Base-by-base conservation (phyloP, 2,329 filamentous ascomycete species). In the Aspergillus fumigatiaffinis region DNA sequence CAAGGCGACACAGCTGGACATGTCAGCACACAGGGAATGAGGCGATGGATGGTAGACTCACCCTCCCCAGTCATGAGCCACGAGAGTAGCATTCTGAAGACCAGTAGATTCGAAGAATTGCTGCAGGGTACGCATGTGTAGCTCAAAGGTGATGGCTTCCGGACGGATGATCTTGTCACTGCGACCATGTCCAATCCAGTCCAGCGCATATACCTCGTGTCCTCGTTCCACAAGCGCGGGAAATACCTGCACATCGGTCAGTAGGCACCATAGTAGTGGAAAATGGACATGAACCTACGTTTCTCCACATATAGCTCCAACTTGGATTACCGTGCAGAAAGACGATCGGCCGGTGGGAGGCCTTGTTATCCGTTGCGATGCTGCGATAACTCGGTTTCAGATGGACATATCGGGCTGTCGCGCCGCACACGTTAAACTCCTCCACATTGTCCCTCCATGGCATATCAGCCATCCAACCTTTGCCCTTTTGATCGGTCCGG, bases 221-320 rank as follows among this genome's bases (percentile, higher is more conserved):
- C 59, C 59, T 42, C 54, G 41, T 23, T 23, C 23, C 25, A 52
- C 25, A n/a, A 54, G 53, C 14, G 44, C 44, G 8, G 44, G 21
- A 17, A 47, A 47, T 47, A 47, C 44, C 44, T 47, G 12, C 8
- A 1, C 20, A 46, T 23, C 8, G 20, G 21, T 23, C n/a, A 46
- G n/a, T 12, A 3, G 20, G 42, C 42, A 23, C 20, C 0, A 46
- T 23, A 10, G 28, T 1, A 4, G 10, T 29, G 41, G 7, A 8
- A n/a, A 17, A 12, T 4, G 41, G 29, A 5, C 4, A 32, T 21
- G 20, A 9, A 55, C 53, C 10, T 42, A 63, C 60, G 21, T 60
- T 54, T 51, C 60, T 57, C 60, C 60, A 63, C 52, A 58, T 60
- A 53, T 48, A 62, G 32, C 47, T 54, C 60, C 60, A 63, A 49